Conservation (phyloP, 1,139 yeast genomes). For the Zygotorulaspora mrakii region DNA sequence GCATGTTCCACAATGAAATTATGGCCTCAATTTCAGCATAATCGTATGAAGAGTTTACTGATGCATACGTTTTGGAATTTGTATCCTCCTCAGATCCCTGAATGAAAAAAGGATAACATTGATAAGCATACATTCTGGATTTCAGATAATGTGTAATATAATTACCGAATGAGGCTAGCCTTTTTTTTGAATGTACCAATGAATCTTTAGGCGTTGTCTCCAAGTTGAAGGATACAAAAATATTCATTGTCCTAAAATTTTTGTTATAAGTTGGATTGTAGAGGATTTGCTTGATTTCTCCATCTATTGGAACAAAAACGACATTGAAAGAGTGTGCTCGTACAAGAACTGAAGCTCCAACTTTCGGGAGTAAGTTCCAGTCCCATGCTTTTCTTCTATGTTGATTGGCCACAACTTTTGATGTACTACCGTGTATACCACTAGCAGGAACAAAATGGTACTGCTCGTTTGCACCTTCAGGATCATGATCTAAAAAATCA, state of each 20-base stretch:
- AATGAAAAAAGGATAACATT: constrained; percentile 23
- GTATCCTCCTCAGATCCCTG: constrained; percentile 17
- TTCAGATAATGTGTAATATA: constrained; percentile 24
- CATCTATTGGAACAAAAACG: constrained; percentile 21
- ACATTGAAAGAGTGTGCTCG: constrained; percentile 15
- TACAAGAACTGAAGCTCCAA: constrained; percentile 12
- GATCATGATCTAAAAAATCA: constrained; percentile 18
- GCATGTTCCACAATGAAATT: constrained; percentile 30
- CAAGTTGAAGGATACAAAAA: constrained; percentile 28
- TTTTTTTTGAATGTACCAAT: constrained; percentile 19
- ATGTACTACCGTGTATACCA: constrained; percentile 18
- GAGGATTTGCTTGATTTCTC: constrained; percentile 25
- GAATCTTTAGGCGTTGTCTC: constrained; percentile 25
- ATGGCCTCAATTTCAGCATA: constrained; percentile 21
- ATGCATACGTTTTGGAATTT: constrained; percentile 12
- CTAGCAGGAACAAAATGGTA: constrained; percentile 10
- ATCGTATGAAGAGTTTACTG: constrained; percentile 17
- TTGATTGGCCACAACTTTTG: constrained; percentile 18
- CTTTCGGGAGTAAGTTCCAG: constrained; percentile 25
- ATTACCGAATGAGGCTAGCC: constrained; percentile 25
- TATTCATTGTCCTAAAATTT: constrained; percentile 24
- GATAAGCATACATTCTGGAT: constrained; percentile 22
- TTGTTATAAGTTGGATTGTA: constrained; percentile 30
- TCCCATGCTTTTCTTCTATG: constrained; percentile 20
- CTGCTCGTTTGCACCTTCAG: constrained; percentile 6